Conservation (phyloP, 305 asterid species). For the Coffea humblotiana region DNA sequence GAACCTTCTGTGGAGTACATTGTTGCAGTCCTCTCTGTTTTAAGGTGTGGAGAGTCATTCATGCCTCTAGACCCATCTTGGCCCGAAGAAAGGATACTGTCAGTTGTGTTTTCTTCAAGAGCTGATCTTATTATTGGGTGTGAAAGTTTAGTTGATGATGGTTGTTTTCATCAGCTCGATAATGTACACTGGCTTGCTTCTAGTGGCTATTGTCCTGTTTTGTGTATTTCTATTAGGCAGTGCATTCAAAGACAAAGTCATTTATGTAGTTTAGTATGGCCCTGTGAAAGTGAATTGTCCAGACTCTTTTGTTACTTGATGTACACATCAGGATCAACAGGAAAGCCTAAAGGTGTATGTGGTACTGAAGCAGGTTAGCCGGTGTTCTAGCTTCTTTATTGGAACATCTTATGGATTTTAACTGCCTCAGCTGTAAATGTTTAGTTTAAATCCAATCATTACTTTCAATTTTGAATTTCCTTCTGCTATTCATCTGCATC, state of each 20-base stretch:
- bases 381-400: background rate
- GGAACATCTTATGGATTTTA: background rate
- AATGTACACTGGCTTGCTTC: constrained; percentile 61
- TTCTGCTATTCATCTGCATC: constrained; percentile 9
- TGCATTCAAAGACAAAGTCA: constrained; percentile 31
- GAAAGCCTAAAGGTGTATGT: constrained; percentile 91
- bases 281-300: constrained; percentile 59
- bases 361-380: constrained; percentile 84
- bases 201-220: constrained; percentile 47
- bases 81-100: constrained; percentile 71
- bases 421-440: background rate
- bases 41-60: constrained; percentile 92
- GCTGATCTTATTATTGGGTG: constrained; percentile 60
- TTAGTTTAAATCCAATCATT: background rate
- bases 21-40: constrained; percentile 71
- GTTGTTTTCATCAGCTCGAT: constrained; percentile 60
- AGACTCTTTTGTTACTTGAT: constrained; percentile 87
- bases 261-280: constrained; percentile 50
- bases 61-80: constrained; percentile 93
- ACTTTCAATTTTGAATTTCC: constrained; percentile 7
- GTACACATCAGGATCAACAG: constrained; percentile 94
- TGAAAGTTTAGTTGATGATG: constrained; percentile 36
- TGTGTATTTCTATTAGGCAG: constrained; percentile 47
- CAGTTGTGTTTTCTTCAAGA: constrained; percentile 56
- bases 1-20: constrained; percentile 90